Percentiles rank a stretch among this genome's conserved stretches.
These are phyloP conservation scores for Panicum miliaceum DNA, from an alignment of 176 grass and related monocot genomes.

Conservation along the genomic window DNA sequence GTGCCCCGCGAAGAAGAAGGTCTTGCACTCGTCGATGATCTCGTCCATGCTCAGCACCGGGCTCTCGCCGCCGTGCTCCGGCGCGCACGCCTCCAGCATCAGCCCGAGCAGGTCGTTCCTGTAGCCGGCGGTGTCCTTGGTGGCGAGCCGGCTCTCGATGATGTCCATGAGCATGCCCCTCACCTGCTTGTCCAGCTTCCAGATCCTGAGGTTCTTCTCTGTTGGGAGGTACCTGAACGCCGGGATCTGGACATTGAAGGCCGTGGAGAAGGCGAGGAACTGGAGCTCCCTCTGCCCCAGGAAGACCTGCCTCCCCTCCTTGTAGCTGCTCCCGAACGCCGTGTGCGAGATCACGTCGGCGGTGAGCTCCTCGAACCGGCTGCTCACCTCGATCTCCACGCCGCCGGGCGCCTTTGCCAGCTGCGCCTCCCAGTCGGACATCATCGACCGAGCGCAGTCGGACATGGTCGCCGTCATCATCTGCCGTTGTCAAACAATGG, in stretches of 20 bases:
- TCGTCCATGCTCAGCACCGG: slow-evolving; percentile 46
- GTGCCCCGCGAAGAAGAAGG: slow-evolving; percentile 58
- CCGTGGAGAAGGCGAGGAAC: slow-evolving; percentile 41
- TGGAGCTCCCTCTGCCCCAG: slow-evolving; percentile 52
- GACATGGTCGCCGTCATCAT: slow-evolving; percentile 64
- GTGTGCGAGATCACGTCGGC: slow-evolving; percentile 68
- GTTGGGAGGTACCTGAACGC: slow-evolving; percentile 39
- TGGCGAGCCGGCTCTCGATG: slow-evolving; percentile 20
- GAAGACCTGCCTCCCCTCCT: slow-evolving; percentile 53
- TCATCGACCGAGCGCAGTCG: slow-evolving; percentile 47
- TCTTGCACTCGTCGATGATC: slow-evolving; percentile 68
- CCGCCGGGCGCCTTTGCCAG: not conserved
- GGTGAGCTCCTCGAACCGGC: slow-evolving; percentile 57
- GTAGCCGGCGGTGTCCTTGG: slow-evolving; percentile 5
- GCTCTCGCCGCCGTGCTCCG: not conserved
- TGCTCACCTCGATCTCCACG: slow-evolving; percentile 48
- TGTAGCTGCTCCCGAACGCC: slow-evolving; percentile 68
- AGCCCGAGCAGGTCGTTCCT: slow-evolving; percentile 55
- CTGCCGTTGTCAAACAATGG: slow-evolving; percentile 14
- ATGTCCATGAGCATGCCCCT: slow-evolving; percentile 43
- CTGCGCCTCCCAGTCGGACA: slow-evolving; percentile 49
- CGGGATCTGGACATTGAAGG: slow-evolving; percentile 26
- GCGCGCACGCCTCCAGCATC: slow-evolving; percentile 40
- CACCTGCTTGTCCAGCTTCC: slow-evolving; percentile 42
- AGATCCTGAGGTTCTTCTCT: slow-evolving; percentile 28